Conservation (phyloP, 2,329 filamentous ascomycete genomes). For the Cadophora malorum region DNA sequence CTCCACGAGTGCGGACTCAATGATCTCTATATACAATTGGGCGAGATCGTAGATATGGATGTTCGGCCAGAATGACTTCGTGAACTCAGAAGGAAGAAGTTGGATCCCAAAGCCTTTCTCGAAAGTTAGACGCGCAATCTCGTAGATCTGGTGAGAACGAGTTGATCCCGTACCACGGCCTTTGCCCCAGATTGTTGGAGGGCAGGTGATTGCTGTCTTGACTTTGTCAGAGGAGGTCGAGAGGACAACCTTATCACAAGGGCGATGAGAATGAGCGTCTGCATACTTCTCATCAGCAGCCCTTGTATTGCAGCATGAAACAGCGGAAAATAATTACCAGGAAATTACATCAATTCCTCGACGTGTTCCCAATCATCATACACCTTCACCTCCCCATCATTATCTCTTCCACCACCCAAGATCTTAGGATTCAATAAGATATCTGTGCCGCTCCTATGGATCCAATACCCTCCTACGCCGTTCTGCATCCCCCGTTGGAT, state of each 20-base stretch:
- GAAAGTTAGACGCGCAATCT: constrained; percentile 56
- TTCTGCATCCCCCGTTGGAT: constrained; percentile 54
- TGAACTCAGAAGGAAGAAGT: constrained; percentile 50
- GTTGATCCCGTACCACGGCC: constrained; percentile 63
- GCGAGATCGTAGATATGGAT: constrained; percentile 65
- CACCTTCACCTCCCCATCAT: constrained; percentile 51
- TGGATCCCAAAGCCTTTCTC: constrained; percentile 56
- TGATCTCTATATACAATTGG: constrained; percentile 57
- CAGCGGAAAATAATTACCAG: not conserved
- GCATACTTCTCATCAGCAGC: not conserved
- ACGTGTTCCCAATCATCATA: constrained; percentile 67
- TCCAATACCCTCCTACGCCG: constrained; percentile 57
- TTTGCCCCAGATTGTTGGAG: constrained; percentile 65
- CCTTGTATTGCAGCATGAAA: no score
- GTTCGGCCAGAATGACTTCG: constrained; percentile 55
- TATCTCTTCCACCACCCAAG: constrained; percentile 42
- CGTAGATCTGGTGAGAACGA: constrained; percentile 60
- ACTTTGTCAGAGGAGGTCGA: constrained; percentile 50
- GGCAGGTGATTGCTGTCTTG: constrained; percentile 67
- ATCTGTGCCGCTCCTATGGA: constrained; percentile 56
- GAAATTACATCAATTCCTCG: constrained; percentile 53
- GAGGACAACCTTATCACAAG: constrained; percentile 70
- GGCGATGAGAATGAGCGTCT: constrained; percentile 64
- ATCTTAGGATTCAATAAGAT: constrained; percentile 46
- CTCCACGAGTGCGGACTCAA: constrained; percentile 53